Percentiles rank a stretch among this genome's conserved stretches.
Evolutionary conservation across 768 basidiomycete genomes (phyloP).

Genomic region (Daedaleopsis sinensis): DNA sequence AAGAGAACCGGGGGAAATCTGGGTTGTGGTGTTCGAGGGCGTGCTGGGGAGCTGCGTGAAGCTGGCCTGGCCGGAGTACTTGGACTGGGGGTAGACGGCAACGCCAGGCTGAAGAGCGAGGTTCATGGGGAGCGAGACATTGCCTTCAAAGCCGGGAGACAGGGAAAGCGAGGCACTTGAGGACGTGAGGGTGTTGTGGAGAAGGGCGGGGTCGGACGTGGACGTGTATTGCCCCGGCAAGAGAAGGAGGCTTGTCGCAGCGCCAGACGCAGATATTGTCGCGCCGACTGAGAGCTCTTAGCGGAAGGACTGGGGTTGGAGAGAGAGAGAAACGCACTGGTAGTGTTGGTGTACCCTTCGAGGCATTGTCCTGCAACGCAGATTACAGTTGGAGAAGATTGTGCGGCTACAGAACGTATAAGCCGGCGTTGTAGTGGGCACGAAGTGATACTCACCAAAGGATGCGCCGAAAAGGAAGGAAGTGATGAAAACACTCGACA

Average conservation of each 20-base stretch:
- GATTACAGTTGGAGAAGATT: slow-evolving; percentile 56
- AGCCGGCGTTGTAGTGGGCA: background rate
- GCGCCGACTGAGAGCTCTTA: too few species aligned
- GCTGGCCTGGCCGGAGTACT: slow-evolving; percentile 69
- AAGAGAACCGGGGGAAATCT: slow-evolving; percentile 59
- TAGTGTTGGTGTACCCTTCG: too few species aligned
- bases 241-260: slow-evolving; percentile 57
- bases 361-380: too few species aligned
- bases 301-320: too few species aligned
- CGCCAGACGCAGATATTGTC: slow-evolving; percentile 58
- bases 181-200: slow-evolving; percentile 68
- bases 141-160: slow-evolving; percentile 68
- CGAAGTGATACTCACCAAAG: slow-evolving; percentile 35
- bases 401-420: slow-evolving; percentile 39
- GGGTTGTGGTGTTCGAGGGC: slow-evolving; percentile 29
- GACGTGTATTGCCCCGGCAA: slow-evolving; percentile 79
- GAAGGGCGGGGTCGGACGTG: slow-evolving; percentile 70
- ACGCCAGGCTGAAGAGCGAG: slow-evolving; percentile 70
- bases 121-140: slow-evolving; percentile 63
- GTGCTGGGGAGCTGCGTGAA: too few species aligned
- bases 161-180: slow-evolving; percentile 60
- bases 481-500: slow-evolving; percentile 41
- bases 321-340: too few species aligned
- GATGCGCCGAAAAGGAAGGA: slow-evolving; percentile 41
- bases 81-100: slow-evolving; percentile 59